Percentiles rank a stretch among this genome's conserved stretches.
Evolutionary conservation across 2,329 filamentous ascomycete species (phyloP).

Genomic region (Penicillium italicum): DNA sequence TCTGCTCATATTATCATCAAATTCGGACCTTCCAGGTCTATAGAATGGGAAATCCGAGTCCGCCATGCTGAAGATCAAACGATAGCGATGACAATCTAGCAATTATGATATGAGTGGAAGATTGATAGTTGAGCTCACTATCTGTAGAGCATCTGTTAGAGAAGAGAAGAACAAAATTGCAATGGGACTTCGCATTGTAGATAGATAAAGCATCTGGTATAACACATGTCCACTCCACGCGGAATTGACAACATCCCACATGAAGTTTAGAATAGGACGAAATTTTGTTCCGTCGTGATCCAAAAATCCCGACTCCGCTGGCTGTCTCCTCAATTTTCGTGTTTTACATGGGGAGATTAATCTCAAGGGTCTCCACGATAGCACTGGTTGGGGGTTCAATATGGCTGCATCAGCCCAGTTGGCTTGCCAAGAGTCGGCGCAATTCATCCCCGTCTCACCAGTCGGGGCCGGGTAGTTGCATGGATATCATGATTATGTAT

Average conservation of each 20-base stretch:
- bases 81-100: neutral
- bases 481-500: neutral
- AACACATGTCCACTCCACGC: neutral
- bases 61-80: neutral
- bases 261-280: constrained; percentile 7
- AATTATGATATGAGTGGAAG: neutral
- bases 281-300: constrained; percentile 3
- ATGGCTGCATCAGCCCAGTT: neutral
- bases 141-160: neutral
- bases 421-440: constrained; percentile 16
- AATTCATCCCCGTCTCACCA: constrained; percentile 15
- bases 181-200: neutral
- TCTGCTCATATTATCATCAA: constrained; percentile 8
- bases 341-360: neutral
- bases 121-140: neutral
- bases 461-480: constrained; percentile 7
- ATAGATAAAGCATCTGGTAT: neutral
- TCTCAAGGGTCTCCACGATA: neutral
- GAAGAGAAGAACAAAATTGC: neutral
- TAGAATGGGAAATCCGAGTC: constrained; percentile 10
- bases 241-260: neutral
- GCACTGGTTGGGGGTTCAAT: neutral
- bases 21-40: constrained; percentile 7
- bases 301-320: neutral
- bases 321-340: neutral